Evolutionary conservation across 306 rosid genomes (phyloP).

Genomic region (Cicer chorassanicum): DNA sequence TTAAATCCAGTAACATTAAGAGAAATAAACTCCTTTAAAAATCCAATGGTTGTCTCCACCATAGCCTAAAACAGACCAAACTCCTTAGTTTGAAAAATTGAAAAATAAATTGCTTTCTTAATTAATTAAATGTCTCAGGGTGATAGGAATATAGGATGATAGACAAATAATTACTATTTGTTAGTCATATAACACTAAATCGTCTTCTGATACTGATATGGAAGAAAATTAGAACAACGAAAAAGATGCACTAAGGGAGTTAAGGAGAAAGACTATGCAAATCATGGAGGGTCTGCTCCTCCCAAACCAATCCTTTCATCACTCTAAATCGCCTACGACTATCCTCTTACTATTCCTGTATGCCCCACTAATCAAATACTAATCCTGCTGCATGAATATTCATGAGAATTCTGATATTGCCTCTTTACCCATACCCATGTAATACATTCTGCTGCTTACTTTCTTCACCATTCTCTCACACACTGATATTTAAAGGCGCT

Average conservation of each 20-base stretch:
- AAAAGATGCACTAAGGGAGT: constrained; percentile 11
- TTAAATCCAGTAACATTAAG: constrained; percentile 76
- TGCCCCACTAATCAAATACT: background rate
- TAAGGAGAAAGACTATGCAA: background rate
- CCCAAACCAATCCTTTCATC: constrained; percentile 27
- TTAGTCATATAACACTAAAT: constrained; percentile 17
- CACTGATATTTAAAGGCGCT: constrained; percentile 2
- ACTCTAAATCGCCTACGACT: constrained; percentile 6
- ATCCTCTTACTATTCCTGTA: background rate
- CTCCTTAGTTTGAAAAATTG: constrained; percentile 27
- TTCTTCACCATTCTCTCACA: background rate
- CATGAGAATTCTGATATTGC: background rate
- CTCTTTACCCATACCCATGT: background rate
- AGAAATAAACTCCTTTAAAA: constrained; percentile 73
- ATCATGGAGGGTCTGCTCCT: constrained; percentile 3
- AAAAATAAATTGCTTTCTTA: background rate
- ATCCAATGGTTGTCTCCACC: constrained; percentile 77
- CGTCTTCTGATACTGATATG: background rate
- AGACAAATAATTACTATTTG: constrained; percentile 15
- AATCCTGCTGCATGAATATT: constrained; percentile 13
- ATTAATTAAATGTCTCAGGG: background rate
- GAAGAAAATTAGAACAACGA: constrained; percentile 27
- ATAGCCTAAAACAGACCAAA: constrained; percentile 55
- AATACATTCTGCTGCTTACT: constrained; percentile 7
- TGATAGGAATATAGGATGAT: background rate